phyloP scores from a whole-genome alignment of 805 yeast genomes.

The Saccharomycopsis capsularis region DNA sequence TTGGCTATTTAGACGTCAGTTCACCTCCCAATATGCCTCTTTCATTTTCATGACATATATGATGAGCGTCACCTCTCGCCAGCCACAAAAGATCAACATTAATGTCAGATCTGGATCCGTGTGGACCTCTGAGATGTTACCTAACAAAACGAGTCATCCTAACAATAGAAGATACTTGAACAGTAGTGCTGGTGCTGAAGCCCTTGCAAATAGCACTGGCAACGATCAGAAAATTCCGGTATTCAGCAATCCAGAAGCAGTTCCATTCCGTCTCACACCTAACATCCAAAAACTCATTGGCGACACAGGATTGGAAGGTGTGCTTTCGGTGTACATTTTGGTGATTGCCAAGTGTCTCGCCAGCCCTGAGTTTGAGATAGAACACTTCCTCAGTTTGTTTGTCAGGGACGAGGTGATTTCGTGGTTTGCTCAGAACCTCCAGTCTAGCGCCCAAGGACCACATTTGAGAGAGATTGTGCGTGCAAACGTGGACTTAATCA shows the following conservation, averaged over 20 bases:
- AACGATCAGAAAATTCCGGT: slow-evolving; percentile 43
- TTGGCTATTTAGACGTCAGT: slow-evolving; percentile 95
- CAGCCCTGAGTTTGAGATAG: slow-evolving; percentile 88
- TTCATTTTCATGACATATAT: slow-evolving; percentile 87
- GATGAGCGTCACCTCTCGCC: slow-evolving; percentile 89
- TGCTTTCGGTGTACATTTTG: slow-evolving; percentile 77
- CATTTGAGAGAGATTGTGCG: slow-evolving; percentile 83
- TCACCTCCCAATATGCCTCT: slow-evolving; percentile 90
- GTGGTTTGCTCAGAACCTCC: slow-evolving; percentile 74
- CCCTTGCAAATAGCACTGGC: slow-evolving; percentile 45
- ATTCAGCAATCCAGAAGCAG: slow-evolving; percentile 85
- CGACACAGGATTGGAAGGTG: slow-evolving; percentile 87
- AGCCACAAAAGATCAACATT: slow-evolving; percentile 87
- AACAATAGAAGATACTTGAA: slow-evolving; percentile 36
- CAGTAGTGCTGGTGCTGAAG: too few species aligned
- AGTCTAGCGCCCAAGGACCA: slow-evolving; percentile 75
- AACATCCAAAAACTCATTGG: slow-evolving; percentile 92
- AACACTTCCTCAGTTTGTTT: slow-evolving; percentile 84
- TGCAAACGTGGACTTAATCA: slow-evolving; percentile 78
- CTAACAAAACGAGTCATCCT: slow-evolving; percentile 58
- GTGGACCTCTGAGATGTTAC: slow-evolving; percentile 93
- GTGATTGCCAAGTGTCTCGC: slow-evolving; percentile 81
- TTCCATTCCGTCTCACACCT: slow-evolving; percentile 95
- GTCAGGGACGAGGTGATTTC: slow-evolving; percentile 93
- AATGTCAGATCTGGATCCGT: slow-evolving; percentile 79